Base-by-base conservation (phyloP, 1,284 basidiomycete genomes). In the Vanrija sp. region DNA sequence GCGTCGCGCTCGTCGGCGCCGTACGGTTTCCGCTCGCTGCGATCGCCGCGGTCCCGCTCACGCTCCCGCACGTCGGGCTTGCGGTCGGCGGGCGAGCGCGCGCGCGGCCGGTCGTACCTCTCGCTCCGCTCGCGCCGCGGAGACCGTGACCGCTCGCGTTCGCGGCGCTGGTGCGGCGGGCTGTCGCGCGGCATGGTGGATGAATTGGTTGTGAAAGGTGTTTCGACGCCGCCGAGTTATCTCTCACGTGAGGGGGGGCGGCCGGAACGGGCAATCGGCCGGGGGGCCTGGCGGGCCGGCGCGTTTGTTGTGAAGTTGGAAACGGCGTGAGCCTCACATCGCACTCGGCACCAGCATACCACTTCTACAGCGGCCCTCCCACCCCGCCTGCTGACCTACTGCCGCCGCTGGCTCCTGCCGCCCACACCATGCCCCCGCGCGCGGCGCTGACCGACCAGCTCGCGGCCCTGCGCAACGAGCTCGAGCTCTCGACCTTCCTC, bases 401-500 rank as follows among this genome's bases (percentile, higher is more conserved):
- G 8, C 8, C 10, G 3, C n/a, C 43, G n/a, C 24, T 2, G 15
- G 12, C 31, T 23, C 39, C 2, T 16, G 31, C 51, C 25, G 7
- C 51, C 31, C 22, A 14, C 24, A 41, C 41, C 43, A 19, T 7
- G 18, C 16, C 14, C 16, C 22, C 19, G 10, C 27, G 19, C 31
- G 10, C 7, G 15, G 8, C 16, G 9, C 44, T 4, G 14, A 10
- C 31, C 27, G n/a, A 38, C 35, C 24, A 31, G 19, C 12, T 53
- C 41, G 16, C 45, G 6, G 35, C 55, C 20, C 44, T 61, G 8
- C 50, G 50, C n/a, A 52, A 55, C 47, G 71, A 73, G 60, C 65
- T 71, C 23, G 65, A 70, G 49, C 61, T 69, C 18, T 62, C 66
- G 16, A 62, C 65, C 2, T 68, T 71, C 25, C 60, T 73, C 45